These are phyloP conservation scores for Paramecium biaurelia DNA, from an alignment of 73 alveolate species.

Conservation along the genomic window DNA sequence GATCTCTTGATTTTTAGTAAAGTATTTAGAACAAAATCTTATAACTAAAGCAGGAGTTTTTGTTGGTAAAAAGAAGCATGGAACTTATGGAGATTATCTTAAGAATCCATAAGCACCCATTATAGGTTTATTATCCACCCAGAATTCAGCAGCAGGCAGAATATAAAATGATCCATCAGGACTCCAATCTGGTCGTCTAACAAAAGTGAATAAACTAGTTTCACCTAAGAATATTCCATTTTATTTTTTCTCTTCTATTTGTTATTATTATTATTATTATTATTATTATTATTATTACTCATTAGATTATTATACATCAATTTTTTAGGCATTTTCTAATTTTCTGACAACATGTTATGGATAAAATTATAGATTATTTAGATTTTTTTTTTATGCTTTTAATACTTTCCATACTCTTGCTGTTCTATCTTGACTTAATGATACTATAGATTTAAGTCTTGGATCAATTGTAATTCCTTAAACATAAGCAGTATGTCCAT, in stretches of 20 bases:
- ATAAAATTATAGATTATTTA: constrained; percentile 16
- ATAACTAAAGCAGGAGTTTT: constrained; percentile 84
- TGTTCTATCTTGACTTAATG: constrained; percentile 88
- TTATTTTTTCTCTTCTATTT: constrained; percentile 44
- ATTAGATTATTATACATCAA: neutral
- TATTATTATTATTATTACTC: neutral
- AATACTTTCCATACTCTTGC: constrained; percentile 79
- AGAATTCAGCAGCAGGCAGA: constrained; percentile 77
- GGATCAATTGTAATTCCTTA: constrained; percentile 95
- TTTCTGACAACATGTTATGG: constrained; percentile 52
- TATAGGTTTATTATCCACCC: constrained; percentile 62
- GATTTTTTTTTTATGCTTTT: constrained; percentile 71
- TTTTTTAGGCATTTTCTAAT: constrained; percentile 54
- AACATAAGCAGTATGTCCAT: constrained; percentile 90
- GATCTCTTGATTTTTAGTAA: constrained; percentile 67
- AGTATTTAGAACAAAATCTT: constrained; percentile 85
- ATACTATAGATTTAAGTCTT: constrained; percentile 77
- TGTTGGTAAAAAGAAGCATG: constrained; percentile 90
- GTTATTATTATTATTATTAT: neutral
- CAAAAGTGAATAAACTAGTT: constrained; percentile 82
- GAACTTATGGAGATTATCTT: constrained; percentile 85
- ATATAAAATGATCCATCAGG: constrained; percentile 92
- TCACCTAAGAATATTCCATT: constrained; percentile 85
- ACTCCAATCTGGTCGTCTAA: constrained; percentile 89
- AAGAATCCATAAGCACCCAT: constrained; percentile 75